Evolutionary conservation across 768 basidiomycete species (phyloP).

Genomic region (Lactarius psammicola): DNA sequence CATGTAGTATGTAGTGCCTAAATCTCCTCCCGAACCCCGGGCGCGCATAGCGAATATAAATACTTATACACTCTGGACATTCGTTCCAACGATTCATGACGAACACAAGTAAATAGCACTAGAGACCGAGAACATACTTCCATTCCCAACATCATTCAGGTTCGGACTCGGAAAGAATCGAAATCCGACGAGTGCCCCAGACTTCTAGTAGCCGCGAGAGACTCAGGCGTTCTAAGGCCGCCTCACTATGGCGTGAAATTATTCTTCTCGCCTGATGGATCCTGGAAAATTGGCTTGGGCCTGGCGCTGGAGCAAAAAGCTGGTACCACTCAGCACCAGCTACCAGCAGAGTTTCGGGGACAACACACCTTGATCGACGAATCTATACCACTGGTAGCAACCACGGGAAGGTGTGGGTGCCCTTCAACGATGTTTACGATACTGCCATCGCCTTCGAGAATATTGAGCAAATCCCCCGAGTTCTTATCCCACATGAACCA

Average conservation of each 20-base stretch:
- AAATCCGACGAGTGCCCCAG: background rate
- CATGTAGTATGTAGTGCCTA: constrained; percentile 2
- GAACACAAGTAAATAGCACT: background rate
- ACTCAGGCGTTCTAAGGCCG: constrained; percentile 34
- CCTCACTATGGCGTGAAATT: constrained; percentile 51
- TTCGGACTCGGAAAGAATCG: background rate
- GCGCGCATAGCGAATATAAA: background rate
- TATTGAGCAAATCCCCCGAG: constrained; percentile 60
- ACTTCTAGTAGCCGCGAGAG: constrained; percentile 34
- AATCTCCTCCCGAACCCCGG: background rate
- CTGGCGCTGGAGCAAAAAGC: constrained; percentile 63
- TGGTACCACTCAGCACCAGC: constrained; percentile 31
- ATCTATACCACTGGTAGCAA: constrained; percentile 90
- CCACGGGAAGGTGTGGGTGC: constrained; percentile 71
- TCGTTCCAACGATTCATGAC: background rate
- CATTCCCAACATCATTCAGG: background rate
- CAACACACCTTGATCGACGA: constrained; percentile 69
- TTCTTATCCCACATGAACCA: constrained; percentile 85
- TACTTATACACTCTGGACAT: background rate
- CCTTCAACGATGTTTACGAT: constrained; percentile 88
- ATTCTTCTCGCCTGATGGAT: constrained; percentile 53
- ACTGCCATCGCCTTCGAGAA: constrained; percentile 78
- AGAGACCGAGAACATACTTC: background rate
- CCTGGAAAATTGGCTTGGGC: constrained; percentile 52
- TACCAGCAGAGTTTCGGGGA: background rate